Percentiles rank a stretch among this genome's conserved stretches.
Conservation (phyloP, 805 yeast genomes). For the Barnettozyma botsteinii region DNA sequence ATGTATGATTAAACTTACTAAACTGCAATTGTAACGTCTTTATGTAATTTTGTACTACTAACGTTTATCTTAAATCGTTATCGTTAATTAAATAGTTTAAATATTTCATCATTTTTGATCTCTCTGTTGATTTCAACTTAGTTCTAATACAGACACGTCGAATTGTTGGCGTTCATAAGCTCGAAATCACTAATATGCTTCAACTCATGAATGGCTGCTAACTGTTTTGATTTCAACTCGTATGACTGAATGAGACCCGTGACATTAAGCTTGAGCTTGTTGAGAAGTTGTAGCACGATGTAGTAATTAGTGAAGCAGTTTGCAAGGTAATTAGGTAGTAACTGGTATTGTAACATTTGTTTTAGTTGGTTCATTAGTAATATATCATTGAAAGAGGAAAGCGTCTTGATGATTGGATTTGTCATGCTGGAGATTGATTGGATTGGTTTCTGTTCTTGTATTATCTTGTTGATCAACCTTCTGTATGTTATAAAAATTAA, state of each 20-base stretch:
- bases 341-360: slow-evolving; percentile 6
- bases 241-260: slow-evolving; percentile 6
- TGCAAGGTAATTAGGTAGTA: slow-evolving; percentile 6
- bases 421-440: background rate
- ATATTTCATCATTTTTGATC: no score
- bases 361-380: background rate
- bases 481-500: slow-evolving; percentile 5
- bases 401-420: background rate
- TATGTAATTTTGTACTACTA: no score
- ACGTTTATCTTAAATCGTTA: no score
- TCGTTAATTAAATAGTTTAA: no score
- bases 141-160: no score
- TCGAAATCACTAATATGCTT: background rate
- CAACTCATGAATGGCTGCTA: slow-evolving; percentile 1
- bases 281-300: slow-evolving; percentile 3
- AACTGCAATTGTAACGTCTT: no score
- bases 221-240: slow-evolving; percentile 4
- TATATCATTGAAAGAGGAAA: slow-evolving; percentile 5
- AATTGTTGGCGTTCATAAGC: no score
- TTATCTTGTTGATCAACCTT: slow-evolving; percentile 6
- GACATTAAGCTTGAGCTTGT: slow-evolving; percentile 5
- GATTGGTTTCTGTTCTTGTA: background rate
- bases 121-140: no score
- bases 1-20: no score
- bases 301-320: slow-evolving; percentile 8